Evolutionary conservation across 306 rosid genomes (phyloP), one percentile per base, ranked within the genome.

Genomic region (Pachyrhizus erosus): DNA sequence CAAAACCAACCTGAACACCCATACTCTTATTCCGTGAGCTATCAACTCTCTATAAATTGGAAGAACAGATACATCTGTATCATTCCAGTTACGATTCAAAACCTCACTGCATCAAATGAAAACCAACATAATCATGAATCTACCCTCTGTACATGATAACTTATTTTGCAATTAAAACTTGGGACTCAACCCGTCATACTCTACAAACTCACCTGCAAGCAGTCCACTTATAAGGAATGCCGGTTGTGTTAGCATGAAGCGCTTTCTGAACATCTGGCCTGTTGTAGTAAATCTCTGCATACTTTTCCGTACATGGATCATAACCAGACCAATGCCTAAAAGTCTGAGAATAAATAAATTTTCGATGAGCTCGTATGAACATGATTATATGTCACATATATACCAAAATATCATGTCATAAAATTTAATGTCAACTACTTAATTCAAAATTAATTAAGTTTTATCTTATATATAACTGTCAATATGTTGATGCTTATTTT

Each of bases 231-330:
- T 96, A 96, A 31, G 98, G 83, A 84, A 96, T 96, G 27, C 77
- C 79, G 0, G 99, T 96, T 40, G 64, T 66, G 87, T 96, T 96
- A 27, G 99, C 99, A 87, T 96, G 98, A 18, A 96, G 89, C 18
- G 99, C 99, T 82, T 85, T 89, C 85, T 96, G 99, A 66, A 96
- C 99, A 75, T 96, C 98, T 4, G 91, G 88, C 67, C 96, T 90
- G 18, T 96, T 96, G 88, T 92, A 96, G 83, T 93, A 96, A 48
- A 87, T 76, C 82, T 96, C 99, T 67, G 99, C 99, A 87, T 93
- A 88, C 84, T 93, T 93, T 43, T 96, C 99, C 1, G 98, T 89
- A 80, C 99, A 96, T 7, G 99, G 99, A 82, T 96, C 99, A 69
- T 96, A 96, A 5, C 99, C 99, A 9, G 96, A 75, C 71, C 82